Evolutionary conservation across 371 early-diverging fungal genomes (phyloP), one percentile per base, ranked within the genome.

Genomic region (Gilbertella persicaria): DNA sequence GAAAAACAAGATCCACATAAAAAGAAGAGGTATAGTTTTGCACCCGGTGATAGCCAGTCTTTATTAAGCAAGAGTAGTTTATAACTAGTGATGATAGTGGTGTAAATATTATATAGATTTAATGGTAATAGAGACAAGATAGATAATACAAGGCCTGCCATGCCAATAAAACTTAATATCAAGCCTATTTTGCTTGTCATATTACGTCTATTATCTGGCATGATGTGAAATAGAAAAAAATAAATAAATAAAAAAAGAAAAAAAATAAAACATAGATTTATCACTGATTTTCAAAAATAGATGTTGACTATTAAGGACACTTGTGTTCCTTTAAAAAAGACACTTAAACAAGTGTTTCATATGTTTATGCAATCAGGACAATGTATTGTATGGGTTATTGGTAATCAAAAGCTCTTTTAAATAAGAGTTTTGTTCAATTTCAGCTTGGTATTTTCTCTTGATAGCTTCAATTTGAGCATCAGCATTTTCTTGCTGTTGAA

Each of bases 361-460:
- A n/a, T n/a, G n/a, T n/a, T n/a, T n/a, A n/a, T n/a, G n/a, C n/a
- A n/a, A n/a, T n/a, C n/a, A n/a, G n/a, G n/a, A n/a, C n/a, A n/a
- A n/a, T 33, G 33, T 33, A 25, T 23, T 23, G 23, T 25, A 28
- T 16, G 44, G 29, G 6, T 29, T 44, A 8, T 24, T n/a, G n/a
- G 30, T 21, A 7, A 30, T 23, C 37, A 58, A 45, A 1, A 60
- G 16, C 7, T 71, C 43, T 43, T 67, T 66, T 17, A 83, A 67
- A 62, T 84, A 85, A 20, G 75, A 43, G 47, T 85, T 84, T 13
- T 51, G 44, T 19, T 78, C 46, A 13, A 85, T 71, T 33, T 66
- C 63, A 2, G 30, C 10, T 9, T 62, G 45, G 46, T 83, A 78
- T 52, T 82, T 73, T 1, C 47, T 60, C 20, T 53, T 57, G 12